Percentiles rank a stretch among this genome's conserved stretches.
phyloP scores from a whole-genome alignment of 257 asterid genomes.

The Orobanche coerulescens region DNA sequence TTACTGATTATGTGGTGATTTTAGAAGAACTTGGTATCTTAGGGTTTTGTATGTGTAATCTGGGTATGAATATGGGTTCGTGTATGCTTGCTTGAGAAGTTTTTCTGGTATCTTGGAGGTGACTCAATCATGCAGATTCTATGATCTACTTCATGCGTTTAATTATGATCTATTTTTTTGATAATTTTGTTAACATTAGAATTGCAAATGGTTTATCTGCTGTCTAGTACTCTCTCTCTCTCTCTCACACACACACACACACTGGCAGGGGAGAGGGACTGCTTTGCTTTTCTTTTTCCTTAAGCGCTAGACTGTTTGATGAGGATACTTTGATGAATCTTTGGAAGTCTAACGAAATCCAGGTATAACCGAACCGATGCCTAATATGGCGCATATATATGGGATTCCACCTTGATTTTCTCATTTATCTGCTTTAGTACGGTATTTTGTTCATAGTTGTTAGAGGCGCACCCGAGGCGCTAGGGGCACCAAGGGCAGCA shows the following conservation, averaged over 20 bases:
- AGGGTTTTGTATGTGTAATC: conserved; percentile 18
- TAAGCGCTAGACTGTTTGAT: too few relatives aligned
- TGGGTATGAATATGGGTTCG: neutral
- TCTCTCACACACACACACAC: neutral
- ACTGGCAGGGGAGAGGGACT: too few relatives aligned
- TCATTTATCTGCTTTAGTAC: neutral
- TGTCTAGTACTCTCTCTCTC: neutral
- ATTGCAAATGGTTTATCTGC: neutral
- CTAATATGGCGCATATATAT: neutral
- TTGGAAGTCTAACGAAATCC: too few relatives aligned
- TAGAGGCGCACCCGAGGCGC: too few relatives aligned
- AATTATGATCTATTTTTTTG: neutral
- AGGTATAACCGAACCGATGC: too few relatives aligned
- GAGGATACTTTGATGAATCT: too few relatives aligned
- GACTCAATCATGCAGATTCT: neutral
- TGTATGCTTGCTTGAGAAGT: conserved; percentile 5
- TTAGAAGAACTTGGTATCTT: neutral
- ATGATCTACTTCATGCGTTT: conserved; percentile 16
- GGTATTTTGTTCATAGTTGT: too few relatives aligned
- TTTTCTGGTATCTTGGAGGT: neutral
- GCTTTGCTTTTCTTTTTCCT: too few relatives aligned
- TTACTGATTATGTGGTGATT: neutral
- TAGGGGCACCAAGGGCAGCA: too few relatives aligned
- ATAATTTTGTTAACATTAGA: neutral
- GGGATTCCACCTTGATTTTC: neutral